Conservation (phyloP, 2,329 filamentous ascomycete genomes). For the Mycogone perniciosa region DNA sequence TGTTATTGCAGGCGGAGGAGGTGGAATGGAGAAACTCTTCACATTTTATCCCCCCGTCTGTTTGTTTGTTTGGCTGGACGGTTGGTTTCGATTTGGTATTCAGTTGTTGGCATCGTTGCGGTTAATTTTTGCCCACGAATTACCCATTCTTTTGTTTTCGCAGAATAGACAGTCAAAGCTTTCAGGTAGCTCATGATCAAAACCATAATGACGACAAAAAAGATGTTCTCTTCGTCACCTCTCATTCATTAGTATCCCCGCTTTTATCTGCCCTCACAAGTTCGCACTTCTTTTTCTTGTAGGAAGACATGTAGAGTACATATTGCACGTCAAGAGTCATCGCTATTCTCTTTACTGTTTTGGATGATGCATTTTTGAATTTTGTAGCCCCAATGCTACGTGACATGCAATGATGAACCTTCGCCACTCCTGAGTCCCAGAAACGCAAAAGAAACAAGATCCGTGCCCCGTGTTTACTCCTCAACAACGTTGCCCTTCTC, state of each 20-base stretch:
- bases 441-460: slow-evolving; percentile 51
- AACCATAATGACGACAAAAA: neutral
- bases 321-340: slow-evolving; percentile 6
- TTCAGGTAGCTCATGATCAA: slow-evolving; percentile 1
- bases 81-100: no score
- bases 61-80: neutral
- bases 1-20: neutral
- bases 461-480: slow-evolving; percentile 43
- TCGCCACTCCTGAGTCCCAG: slow-evolving; percentile 58
- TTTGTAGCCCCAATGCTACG: slow-evolving; percentile 45
- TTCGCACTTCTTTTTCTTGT: neutral
- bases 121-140: no score
- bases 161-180: slow-evolving; percentile 1
- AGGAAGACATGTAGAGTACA: slow-evolving; percentile 6
- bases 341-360: slow-evolving; percentile 31
- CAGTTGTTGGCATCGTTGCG: no score
- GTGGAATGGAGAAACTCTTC: neutral
- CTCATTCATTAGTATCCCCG: neutral
- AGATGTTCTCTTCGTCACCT: neutral
- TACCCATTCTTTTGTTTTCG: neutral
- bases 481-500: slow-evolving; percentile 94
- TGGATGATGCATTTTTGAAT: slow-evolving; percentile 15
- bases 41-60: neutral
- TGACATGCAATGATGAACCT: slow-evolving; percentile 57
- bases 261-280: neutral